These are phyloP conservation scores for Knoxdaviesia capensis DNA, from an alignment of 2,329 filamentous ascomycete genomes.

Conservation along the genomic window DNA sequence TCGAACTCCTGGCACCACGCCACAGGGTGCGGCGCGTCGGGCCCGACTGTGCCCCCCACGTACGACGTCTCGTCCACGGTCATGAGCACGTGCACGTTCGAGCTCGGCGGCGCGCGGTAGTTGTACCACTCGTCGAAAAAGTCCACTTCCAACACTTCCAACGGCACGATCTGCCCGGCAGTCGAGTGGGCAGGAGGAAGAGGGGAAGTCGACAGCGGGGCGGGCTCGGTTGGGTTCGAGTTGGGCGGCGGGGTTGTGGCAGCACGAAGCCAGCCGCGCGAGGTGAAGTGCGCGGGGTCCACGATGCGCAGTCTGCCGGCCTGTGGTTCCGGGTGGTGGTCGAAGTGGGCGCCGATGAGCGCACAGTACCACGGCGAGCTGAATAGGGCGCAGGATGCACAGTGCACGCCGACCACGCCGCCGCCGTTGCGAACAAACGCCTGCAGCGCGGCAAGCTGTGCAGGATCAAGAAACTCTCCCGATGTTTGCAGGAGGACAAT, in stretches of 20 bases:
- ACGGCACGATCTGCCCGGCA: no score
- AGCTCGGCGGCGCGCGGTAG: slow-evolving; percentile 13
- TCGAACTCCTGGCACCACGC: slow-evolving; percentile 19
- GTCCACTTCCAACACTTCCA: no score
- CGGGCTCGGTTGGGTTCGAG: no score
- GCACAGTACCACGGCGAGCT: slow-evolving; percentile 15
- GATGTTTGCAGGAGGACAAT: slow-evolving; percentile 18
- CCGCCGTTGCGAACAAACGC: slow-evolving; percentile 14
- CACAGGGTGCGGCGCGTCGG: slow-evolving; percentile 14
- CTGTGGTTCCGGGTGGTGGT: slow-evolving; percentile 17
- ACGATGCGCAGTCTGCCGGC: slow-evolving; percentile 12
- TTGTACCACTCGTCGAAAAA: slow-evolving; percentile 24
- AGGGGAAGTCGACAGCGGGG: neutral
- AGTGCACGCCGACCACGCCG: slow-evolving; percentile 20
- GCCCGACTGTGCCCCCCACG: slow-evolving; percentile 14
- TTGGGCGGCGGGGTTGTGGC: slow-evolving; percentile 2
- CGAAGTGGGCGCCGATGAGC: slow-evolving; percentile 18
- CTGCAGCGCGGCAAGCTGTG: slow-evolving; percentile 14
- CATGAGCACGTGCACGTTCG: slow-evolving; percentile 14
- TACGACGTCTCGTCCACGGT: slow-evolving; percentile 15
- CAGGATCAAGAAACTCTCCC: slow-evolving; percentile 15
- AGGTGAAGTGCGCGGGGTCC: slow-evolving; percentile 12
- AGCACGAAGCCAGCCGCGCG: slow-evolving; percentile 4
- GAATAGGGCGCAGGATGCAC: slow-evolving; percentile 14
- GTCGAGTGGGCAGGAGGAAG: no score